phyloP scores from a whole-genome alignment of 83 land plant genomes.

The Larix sibirica region DNA sequence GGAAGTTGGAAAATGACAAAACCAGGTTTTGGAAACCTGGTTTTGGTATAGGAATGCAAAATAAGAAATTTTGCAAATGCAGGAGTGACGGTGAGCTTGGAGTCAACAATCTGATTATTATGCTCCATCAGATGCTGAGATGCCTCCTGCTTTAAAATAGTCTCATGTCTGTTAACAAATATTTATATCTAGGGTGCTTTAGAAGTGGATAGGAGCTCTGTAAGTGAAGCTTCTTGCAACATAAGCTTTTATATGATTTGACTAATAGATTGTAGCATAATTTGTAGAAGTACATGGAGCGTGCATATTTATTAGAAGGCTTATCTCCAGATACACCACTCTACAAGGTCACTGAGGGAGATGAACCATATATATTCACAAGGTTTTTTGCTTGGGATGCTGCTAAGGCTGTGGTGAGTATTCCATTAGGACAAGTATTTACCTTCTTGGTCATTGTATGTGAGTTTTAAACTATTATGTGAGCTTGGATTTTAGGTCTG shows the following conservation, averaged over 20 bases:
- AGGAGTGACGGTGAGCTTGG: too few species aligned
- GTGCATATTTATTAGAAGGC: conserved; percentile 67
- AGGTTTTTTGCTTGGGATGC: conserved; percentile 81
- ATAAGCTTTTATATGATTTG: background rate
- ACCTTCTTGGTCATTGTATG: background rate
- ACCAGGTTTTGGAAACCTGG: background rate
- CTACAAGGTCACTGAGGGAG: conserved; percentile 80
- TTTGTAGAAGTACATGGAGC: conserved; percentile 71
- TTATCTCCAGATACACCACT: conserved; percentile 60
- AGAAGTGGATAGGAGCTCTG: too few species aligned
- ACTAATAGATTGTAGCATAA: background rate
- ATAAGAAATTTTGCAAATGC: too few species aligned
- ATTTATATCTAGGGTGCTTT: background rate
- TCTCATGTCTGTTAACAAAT: background rate
- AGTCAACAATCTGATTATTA: too few species aligned
- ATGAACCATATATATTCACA: conserved; percentile 87
- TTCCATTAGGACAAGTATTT: conserved; percentile 66
- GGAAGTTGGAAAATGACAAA: conserved; percentile 7
- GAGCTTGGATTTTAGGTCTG: too few species aligned
- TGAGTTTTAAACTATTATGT: too few species aligned
- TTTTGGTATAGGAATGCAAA: background rate
- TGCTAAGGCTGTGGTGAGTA: conserved; percentile 71
- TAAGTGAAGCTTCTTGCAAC: background rate
- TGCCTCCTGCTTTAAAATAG: too few species aligned
- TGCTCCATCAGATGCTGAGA: too few species aligned